Conservation (phyloP, 2,329 filamentous ascomycete species). For the Aspergillus calidoustus region DNA sequence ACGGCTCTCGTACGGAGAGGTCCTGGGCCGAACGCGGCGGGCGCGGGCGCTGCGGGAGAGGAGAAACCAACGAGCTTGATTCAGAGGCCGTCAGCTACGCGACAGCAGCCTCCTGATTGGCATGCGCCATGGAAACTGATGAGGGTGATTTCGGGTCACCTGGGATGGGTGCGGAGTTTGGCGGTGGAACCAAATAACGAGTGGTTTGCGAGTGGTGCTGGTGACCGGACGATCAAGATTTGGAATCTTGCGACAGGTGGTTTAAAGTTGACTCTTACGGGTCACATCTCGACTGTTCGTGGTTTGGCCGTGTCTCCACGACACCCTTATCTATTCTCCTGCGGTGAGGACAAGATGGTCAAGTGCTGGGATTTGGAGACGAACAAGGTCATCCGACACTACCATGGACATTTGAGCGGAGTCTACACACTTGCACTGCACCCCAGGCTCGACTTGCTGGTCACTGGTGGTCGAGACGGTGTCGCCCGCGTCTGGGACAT, state of each 20-base stretch:
- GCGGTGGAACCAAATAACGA: slow-evolving; percentile 95
- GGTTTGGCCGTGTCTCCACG: slow-evolving; percentile 89
- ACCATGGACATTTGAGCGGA: slow-evolving; percentile 94
- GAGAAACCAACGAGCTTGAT: slow-evolving; percentile 65
- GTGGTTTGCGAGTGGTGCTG: slow-evolving; percentile 96
- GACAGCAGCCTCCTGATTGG: slow-evolving; percentile 84
- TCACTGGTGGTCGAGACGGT: slow-evolving; percentile 92
- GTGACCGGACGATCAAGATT: slow-evolving; percentile 96
- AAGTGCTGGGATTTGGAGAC: slow-evolving; percentile 99
- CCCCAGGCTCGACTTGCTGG: slow-evolving; percentile 90
- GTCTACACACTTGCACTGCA: slow-evolving; percentile 95
- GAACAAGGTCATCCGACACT: slow-evolving; percentile 98
- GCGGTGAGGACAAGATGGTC: slow-evolving; percentile 99
- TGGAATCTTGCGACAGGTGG: slow-evolving; percentile 92
- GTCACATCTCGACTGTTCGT: slow-evolving; percentile 91
- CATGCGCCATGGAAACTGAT: slow-evolving; percentile 98
- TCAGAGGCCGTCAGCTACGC: slow-evolving; percentile 63
- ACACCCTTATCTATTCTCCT: slow-evolving; percentile 96
- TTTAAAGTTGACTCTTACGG: slow-evolving; percentile 84
- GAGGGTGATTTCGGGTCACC: slow-evolving; percentile 93
- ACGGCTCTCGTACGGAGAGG: slow-evolving; percentile 59
- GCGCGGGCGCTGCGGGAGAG: slow-evolving; percentile 40
- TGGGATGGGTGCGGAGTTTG: slow-evolving; percentile 90
- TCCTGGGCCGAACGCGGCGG: slow-evolving; percentile 31
- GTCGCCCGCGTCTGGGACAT: slow-evolving; percentile 98